phyloP scores from a whole-genome alignment of 768 basidiomycete genomes.

The Daedaleopsis nitida region DNA sequence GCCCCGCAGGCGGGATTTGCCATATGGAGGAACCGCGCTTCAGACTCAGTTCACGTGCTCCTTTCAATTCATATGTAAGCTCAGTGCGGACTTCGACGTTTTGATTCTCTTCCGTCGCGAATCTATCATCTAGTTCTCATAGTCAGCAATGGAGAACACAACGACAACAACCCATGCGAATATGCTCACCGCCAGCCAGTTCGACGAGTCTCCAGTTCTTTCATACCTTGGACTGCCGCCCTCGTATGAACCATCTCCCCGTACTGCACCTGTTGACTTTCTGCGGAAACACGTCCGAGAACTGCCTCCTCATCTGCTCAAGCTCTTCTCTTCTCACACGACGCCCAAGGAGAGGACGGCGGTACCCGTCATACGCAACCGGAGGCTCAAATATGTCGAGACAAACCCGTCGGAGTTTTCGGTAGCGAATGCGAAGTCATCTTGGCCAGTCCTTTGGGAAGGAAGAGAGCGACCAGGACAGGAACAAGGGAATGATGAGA shows the following conservation, averaged over 20 bases:
- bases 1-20: constrained; percentile 19
- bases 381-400: constrained; percentile 64
- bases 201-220: constrained; percentile 31
- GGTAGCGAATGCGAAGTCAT: constrained; percentile 51
- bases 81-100: neutral
- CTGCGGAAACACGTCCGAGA: constrained; percentile 57
- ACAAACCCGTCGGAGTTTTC: constrained; percentile 56
- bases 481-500: constrained; percentile 66
- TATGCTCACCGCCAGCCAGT: neutral
- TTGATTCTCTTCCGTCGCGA: neutral
- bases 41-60: neutral
- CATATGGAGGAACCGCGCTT: neutral
- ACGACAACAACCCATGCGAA: too few species aligned
- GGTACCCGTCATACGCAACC: constrained; percentile 68
- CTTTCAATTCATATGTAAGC: too few species aligned
- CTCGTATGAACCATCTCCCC: constrained; percentile 64
- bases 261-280: constrained; percentile 60
- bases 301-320: constrained; percentile 67
- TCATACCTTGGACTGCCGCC: constrained; percentile 58
- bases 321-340: constrained; percentile 42
- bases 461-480: constrained; percentile 51
- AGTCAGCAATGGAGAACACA: too few species aligned
- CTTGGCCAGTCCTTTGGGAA: constrained; percentile 73
- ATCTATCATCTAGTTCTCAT: too few species aligned
- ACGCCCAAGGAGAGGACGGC: constrained; percentile 66